Percentiles rank a stretch among this genome's conserved stretches.
Evolutionary conservation across 2,329 filamentous ascomycete genomes (phyloP).

Genomic region (Claviceps lovelessii): DNA sequence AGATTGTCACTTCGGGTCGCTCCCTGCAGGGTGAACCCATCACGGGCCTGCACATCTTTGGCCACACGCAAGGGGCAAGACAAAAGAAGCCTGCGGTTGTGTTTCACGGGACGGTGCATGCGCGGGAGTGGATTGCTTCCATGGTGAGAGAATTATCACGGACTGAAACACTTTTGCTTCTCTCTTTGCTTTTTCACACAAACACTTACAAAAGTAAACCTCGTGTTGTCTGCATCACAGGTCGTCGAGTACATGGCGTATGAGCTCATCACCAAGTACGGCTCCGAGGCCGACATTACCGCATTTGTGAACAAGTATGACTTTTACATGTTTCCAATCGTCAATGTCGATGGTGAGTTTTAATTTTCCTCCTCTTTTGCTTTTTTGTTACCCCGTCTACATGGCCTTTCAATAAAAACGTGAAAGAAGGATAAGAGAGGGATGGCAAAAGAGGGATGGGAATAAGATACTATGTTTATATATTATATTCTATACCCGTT

Average conservation of each 20-base stretch:
- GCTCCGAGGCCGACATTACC: slow-evolving; percentile 21
- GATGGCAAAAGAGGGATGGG: too few species aligned
- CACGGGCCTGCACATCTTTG: slow-evolving; percentile 45
- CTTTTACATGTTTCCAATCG: slow-evolving; percentile 49
- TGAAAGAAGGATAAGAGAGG: background rate
- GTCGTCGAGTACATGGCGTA: slow-evolving; percentile 37
- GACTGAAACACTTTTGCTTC: background rate
- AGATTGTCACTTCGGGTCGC: slow-evolving; percentile 32
- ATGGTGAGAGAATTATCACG: slow-evolving; percentile 23
- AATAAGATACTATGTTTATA: background rate
- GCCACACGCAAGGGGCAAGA: slow-evolving; percentile 22
- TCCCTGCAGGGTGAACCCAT: slow-evolving; percentile 39
- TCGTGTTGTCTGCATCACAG: background rate
- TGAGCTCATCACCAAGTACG: slow-evolving; percentile 33
- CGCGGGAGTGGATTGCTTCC: slow-evolving; percentile 45
- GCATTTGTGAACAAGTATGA: slow-evolving; percentile 46
- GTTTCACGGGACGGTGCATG: slow-evolving; percentile 44
- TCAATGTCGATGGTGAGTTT: slow-evolving; percentile 42
- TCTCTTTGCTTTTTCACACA: background rate
- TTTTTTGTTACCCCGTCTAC: background rate
- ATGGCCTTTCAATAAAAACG: background rate
- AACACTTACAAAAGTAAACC: background rate
- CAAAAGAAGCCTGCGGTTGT: slow-evolving; percentile 36
- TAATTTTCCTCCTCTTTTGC: background rate
- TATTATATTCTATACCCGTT: too few species aligned